Conservation (phyloP, 1,139 yeast species). For the Blastobotrys aristatus region DNA sequence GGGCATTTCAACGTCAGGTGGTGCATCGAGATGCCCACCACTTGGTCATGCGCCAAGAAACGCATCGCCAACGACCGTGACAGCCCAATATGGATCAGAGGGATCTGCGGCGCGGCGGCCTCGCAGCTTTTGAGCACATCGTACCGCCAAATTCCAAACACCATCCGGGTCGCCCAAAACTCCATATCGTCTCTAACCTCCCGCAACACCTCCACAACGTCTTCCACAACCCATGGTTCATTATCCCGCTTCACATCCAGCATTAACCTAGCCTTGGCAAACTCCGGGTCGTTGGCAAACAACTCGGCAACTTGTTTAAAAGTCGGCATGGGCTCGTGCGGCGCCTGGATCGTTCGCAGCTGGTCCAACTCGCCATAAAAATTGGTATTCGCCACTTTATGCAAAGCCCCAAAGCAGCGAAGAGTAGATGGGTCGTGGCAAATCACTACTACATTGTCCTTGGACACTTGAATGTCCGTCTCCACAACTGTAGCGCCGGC, state of each 20-base stretch:
- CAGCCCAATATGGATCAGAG: slow-evolving; percentile 50
- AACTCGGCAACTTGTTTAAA: slow-evolving; percentile 57
- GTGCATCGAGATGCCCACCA: slow-evolving; percentile 43
- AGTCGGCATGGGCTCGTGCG: slow-evolving; percentile 55
- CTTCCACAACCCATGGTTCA: slow-evolving; percentile 51
- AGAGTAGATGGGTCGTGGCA: slow-evolving; percentile 65
- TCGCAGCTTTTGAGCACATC: slow-evolving; percentile 55
- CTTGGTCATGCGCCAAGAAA: slow-evolving; percentile 35
- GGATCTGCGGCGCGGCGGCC: slow-evolving; percentile 40
- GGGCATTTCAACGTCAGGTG: slow-evolving; percentile 40
- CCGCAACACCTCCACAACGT: slow-evolving; percentile 48
- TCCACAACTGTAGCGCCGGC: slow-evolving; percentile 72
- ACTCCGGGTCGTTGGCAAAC: slow-evolving; percentile 43
- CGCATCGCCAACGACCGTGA: slow-evolving; percentile 36
- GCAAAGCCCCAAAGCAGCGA: slow-evolving; percentile 50
- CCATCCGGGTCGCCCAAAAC: slow-evolving; percentile 65
- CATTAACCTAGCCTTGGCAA: slow-evolving; percentile 49
- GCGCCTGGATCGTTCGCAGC: slow-evolving; percentile 50
- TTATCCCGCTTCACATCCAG: slow-evolving; percentile 77
- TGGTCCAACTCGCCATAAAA: slow-evolving; percentile 42
- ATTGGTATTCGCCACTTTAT: slow-evolving; percentile 38
- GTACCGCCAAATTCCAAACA: slow-evolving; percentile 79
- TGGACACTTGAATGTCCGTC: slow-evolving; percentile 76
- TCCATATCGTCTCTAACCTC: slow-evolving; percentile 45
- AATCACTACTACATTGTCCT: slow-evolving; percentile 68